Percentiles rank a stretch among this genome's conserved stretches.
phyloP scores from a whole-genome alignment of 2,329 filamentous ascomycete species.

The Dryadomyces sulphureus region DNA sequence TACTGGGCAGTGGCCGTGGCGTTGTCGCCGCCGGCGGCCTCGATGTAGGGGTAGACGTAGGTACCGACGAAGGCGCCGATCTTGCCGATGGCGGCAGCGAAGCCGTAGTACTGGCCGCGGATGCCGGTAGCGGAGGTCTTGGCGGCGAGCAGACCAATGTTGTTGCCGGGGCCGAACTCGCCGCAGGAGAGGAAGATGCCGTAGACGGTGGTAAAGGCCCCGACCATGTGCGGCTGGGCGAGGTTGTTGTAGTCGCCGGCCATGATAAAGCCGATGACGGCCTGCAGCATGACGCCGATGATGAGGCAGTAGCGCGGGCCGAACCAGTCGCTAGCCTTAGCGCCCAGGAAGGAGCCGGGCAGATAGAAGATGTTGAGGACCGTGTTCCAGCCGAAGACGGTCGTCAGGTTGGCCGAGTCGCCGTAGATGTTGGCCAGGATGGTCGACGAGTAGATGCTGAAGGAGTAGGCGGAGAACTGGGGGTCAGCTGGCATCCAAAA shows the following conservation, averaged over 20 bases:
- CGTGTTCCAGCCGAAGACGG: constrained; percentile 75
- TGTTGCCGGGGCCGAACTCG: constrained; percentile 77
- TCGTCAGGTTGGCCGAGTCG: constrained; percentile 47
- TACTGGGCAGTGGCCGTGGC: constrained; percentile 55
- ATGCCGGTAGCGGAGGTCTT: constrained; percentile 83
- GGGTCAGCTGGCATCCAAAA: not conserved
- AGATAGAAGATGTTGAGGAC: constrained; percentile 83
- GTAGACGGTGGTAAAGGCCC: constrained; percentile 64
- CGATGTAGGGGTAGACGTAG: constrained; percentile 64
- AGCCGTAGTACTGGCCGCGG: constrained; percentile 61
- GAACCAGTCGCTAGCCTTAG: constrained; percentile 61
- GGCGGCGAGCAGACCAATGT: constrained; percentile 74
- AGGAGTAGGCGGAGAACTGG: constrained; percentile 64
- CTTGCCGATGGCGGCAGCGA: constrained; percentile 61
- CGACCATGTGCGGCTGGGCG: constrained; percentile 51
- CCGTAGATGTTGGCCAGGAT: constrained; percentile 56
- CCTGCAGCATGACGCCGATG: constrained; percentile 57
- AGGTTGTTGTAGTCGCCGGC: constrained; percentile 61
- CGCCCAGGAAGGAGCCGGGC: constrained; percentile 65
- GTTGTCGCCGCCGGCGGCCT: constrained; percentile 40
- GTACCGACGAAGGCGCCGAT: constrained; percentile 76
- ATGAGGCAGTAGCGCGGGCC: constrained; percentile 65
- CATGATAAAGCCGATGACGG: constrained; percentile 77
- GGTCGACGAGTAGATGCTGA: constrained; percentile 68
- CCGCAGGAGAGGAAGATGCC: constrained; percentile 65